Conservation (phyloP, 345 rosid species). For the Trapa bicornis region DNA sequence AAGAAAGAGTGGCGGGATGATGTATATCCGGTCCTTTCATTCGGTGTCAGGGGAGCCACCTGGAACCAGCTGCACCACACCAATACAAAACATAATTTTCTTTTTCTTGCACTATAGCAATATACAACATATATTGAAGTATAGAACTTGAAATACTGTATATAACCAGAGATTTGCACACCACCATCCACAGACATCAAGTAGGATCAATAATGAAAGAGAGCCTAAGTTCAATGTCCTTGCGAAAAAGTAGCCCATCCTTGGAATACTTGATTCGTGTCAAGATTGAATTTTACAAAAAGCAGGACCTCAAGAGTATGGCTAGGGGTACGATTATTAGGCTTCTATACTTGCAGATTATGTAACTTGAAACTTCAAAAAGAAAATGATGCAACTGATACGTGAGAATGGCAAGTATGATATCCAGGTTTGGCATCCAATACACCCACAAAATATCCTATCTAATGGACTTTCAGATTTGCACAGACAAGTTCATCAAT, state of each 20-base stretch:
- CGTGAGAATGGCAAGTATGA: too few relatives aligned
- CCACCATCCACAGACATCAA: too few relatives aligned
- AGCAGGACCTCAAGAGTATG: background rate
- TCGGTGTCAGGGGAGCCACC: constrained; percentile 70
- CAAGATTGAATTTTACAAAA: background rate
- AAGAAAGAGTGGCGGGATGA: background rate
- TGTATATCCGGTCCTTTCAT: constrained; percentile 4
- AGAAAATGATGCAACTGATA: too few relatives aligned
- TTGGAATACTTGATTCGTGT: background rate
- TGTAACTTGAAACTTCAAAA: too few relatives aligned
- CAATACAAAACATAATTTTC: constrained; percentile 3
- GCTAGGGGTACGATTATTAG: background rate
- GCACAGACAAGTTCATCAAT: background rate
- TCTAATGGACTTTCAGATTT: too few relatives aligned
- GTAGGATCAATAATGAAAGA: too few relatives aligned
- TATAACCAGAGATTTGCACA: background rate
- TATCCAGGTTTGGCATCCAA: too few relatives aligned
- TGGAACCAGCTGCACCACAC: constrained; percentile 70
- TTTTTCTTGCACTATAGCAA: constrained; percentile 19
- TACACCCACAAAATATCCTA: too few relatives aligned
- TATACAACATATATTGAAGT: constrained; percentile 3
- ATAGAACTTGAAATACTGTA: background rate
- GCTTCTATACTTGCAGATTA: background rate
- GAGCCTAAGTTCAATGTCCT: too few relatives aligned
- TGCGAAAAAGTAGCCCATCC: too few relatives aligned